Evolutionary conservation across 2,329 filamentous ascomycete species (phyloP), one percentile per base, ranked within the genome.

Genomic region (Fusarium mundagurra): DNA sequence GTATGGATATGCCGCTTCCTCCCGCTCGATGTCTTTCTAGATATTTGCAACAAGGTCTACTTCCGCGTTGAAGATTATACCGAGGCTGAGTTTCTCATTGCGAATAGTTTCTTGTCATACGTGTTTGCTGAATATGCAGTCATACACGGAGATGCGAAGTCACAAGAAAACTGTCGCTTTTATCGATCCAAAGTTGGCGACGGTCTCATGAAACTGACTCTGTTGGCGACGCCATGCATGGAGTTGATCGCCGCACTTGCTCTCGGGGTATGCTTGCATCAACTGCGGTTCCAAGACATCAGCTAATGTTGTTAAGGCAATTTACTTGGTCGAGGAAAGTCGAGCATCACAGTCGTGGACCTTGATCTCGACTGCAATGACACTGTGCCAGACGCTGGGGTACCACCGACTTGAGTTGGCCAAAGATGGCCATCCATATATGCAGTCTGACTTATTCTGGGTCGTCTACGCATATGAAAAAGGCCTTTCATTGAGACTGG

Each of bases 81-180:
- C 0, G 76, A 81, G 20, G 55, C 80, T 7, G 81, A 83, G 17
- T 78, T 81, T 12, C 78, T 84, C 5, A 76, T 84, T 3, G 79
- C 82, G 2, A 84, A 82, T 57, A 78, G 81, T 7, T 83, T 79
- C 36, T 60, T 84, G 6, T 80, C 79, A 8, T 83, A 82, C 50
- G 34, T 83, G 6, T 84, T 83, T 67, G 72, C 75, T 2, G 82
- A 82, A 50, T 76, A 84, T 61, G 74, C 76, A 1, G 68, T 76
- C 16, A 54, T 76, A 5, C 75, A 78, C 17, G 79, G 77, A 20
- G 61, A 61, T 11, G 29, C 69, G 5, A 72, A 68, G 5, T 81
- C 77, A 34, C 64, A 62, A n/a, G 65, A 77, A 13, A 73, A 80
- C 57, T 76, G 74, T 43, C 38, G 70, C 17, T 73, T 76, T 48